A percentile compares a stretch with the other conserved stretches of the same genome.
phyloP scores from a whole-genome alignment of 2,329 filamentous ascomycete genomes.

The Beauveria bassiana region DNA sequence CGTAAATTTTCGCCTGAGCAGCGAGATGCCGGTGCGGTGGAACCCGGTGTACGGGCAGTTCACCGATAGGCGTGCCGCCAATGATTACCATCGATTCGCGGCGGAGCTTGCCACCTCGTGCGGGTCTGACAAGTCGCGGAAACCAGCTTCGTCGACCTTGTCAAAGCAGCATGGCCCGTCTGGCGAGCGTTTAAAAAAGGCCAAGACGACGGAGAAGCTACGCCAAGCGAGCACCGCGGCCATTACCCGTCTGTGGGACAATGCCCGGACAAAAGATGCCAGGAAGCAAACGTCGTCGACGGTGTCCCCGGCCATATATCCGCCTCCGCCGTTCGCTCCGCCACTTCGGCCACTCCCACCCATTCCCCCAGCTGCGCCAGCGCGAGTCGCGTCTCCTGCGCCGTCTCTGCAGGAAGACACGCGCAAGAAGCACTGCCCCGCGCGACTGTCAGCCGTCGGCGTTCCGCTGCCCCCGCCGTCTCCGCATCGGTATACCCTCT shows the following conservation, averaged over 20 bases:
- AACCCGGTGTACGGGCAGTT: constrained; percentile 21
- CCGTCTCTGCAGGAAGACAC: neutral
- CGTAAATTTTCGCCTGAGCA: neutral
- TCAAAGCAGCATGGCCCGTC: neutral
- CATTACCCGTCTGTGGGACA: constrained; percentile 6
- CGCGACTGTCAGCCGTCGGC: neutral
- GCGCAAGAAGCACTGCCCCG: neutral
- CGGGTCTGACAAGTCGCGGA: neutral
- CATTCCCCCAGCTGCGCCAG: constrained; percentile 20
- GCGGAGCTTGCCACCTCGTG: constrained; percentile 21
- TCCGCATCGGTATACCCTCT: neutral
- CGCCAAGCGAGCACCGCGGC: neutral
- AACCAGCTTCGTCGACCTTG: neutral
- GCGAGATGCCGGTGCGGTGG: constrained; percentile 8
- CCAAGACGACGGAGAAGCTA: neutral
- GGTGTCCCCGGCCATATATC: neutral
- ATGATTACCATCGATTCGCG: constrained; percentile 29
- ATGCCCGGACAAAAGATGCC: neutral
- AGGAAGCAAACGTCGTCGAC: neutral
- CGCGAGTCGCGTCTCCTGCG: constrained; percentile 16
- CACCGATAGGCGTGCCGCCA: constrained; percentile 23
- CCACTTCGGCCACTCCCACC: constrained; percentile 11
- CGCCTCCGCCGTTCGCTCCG: constrained; percentile 10
- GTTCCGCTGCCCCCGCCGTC: neutral
- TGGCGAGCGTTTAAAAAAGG: neutral